phyloP scores from a whole-genome alignment of 345 rosid genomes.

The Dovyalis caffra region DNA sequence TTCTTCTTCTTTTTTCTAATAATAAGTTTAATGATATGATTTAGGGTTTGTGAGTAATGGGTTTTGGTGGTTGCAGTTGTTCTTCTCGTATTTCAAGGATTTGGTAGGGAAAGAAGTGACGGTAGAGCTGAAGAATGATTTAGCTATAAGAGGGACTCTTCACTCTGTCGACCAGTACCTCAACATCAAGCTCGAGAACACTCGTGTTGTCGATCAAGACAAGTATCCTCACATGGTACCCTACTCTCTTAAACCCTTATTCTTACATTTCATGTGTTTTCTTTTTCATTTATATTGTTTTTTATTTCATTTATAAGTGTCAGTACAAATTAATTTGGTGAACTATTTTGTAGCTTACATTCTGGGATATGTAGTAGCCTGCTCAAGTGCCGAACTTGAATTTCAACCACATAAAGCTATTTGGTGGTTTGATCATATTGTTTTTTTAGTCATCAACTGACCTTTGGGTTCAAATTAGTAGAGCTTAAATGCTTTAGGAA shows the following conservation, averaged over 20 bases:
- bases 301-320: no score
- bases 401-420: no score
- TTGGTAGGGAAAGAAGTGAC: conserved; percentile 99
- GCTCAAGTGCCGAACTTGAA: no score
- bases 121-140: conserved; percentile 96
- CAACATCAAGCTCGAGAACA: conserved; percentile 98
- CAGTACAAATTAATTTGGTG: no score
- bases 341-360: no score
- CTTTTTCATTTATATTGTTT: neutral
- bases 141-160: conserved; percentile 97
- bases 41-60: neutral
- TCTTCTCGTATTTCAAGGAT: conserved; percentile 99
- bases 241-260: neutral
- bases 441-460: no score
- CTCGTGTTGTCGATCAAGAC: conserved; percentile 99
- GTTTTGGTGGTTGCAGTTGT: conserved; percentile 47
- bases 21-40: neutral
- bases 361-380: no score
- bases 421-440: no score
- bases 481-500: no score
- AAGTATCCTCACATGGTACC: conserved; percentile 98
- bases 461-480: no score
- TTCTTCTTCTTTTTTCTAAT: neutral
- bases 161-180: conserved; percentile 99
- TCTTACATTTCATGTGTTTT: neutral